phyloP scores from a whole-genome alignment of 164 flowering plant genomes.

The Liriodendron chinense region DNA sequence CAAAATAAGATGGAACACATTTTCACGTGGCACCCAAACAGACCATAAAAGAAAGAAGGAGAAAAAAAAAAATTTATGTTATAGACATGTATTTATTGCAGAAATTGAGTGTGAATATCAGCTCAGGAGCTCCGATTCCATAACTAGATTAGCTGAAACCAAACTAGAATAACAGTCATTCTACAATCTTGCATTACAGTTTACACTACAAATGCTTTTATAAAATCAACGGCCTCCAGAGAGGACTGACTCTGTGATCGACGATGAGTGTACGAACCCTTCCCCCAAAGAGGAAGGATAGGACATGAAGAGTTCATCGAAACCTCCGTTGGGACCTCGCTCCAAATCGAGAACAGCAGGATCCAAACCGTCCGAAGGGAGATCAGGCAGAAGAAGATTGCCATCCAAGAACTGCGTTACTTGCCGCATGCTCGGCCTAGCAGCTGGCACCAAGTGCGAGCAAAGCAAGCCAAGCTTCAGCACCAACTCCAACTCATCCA shows the following conservation, averaged over 20 bases:
- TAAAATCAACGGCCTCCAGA: slow-evolving; percentile 3
- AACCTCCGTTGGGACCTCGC: no score
- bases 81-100: no score
- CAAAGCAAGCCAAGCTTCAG: slow-evolving; percentile 27
- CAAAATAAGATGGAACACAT: no score
- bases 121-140: no score
- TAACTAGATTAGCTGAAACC: no score
- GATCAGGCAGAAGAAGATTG: slow-evolving; percentile 6
- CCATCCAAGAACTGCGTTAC: slow-evolving; percentile 23
- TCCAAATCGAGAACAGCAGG: neutral
- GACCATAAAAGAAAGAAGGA: no score
- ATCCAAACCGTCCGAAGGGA: neutral
- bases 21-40: no score
- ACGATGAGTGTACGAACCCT: neutral
- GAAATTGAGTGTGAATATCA: no score
- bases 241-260: neutral
- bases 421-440: slow-evolving; percentile 28
- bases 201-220: no score
- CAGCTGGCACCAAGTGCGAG: slow-evolving; percentile 14
- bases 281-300: neutral
- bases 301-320: neutral
- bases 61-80: no score
- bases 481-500: slow-evolving; percentile 21
- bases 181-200: no score
- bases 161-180: no score